Evolutionary conservation across 306 rosid genomes (phyloP), one percentile per base, ranked within the genome.

Genomic region (Mimosa bimucronata): DNA sequence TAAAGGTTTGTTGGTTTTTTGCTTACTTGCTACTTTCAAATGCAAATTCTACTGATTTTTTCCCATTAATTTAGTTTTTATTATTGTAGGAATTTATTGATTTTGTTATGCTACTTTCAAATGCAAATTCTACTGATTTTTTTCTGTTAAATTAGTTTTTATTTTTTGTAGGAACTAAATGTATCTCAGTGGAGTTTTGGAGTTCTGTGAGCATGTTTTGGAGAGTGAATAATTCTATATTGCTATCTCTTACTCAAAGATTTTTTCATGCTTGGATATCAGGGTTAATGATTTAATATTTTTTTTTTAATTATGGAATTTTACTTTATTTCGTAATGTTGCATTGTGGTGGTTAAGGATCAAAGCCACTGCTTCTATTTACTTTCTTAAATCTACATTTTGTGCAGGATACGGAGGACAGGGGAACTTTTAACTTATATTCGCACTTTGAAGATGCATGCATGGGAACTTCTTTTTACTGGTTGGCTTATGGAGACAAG

Each of bases 401-500:
- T 57, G 78, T 31, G 48, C 81, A 94, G 98, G 88, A 90, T 94
- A 83, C 91, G 95, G 73, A 92, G 84, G 89, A 94, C 97, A 0
- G 94, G 92, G 52, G 98, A 94, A 88, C 92, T 94, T 82, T 82
- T 94, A 85, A 88, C 89, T 41, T 67, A 88, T 88, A 92, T 94
- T 83, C 97, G 94, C 81, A 92, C 98, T 79, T 80, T 94, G 84
- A 94, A 94, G 88, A 92, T 93, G 93, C 90, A 92, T 73, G 94
- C 94, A 68, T 94, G 97, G 98, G 98, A 94, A 85, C 85, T 94
- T 74, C 90, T 94, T 78, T 92, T 94, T 85, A 86, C 97, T 79
- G 83, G 86, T 83, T 92, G 97, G 98, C 88, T 94, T 90, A 92
- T 90, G 98, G 91, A 89, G 75, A 94, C 97, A 25, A 90, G 98